phyloP scores from a whole-genome alignment of 768 basidiomycete genomes.

The Leccinum barrowsii region DNA sequence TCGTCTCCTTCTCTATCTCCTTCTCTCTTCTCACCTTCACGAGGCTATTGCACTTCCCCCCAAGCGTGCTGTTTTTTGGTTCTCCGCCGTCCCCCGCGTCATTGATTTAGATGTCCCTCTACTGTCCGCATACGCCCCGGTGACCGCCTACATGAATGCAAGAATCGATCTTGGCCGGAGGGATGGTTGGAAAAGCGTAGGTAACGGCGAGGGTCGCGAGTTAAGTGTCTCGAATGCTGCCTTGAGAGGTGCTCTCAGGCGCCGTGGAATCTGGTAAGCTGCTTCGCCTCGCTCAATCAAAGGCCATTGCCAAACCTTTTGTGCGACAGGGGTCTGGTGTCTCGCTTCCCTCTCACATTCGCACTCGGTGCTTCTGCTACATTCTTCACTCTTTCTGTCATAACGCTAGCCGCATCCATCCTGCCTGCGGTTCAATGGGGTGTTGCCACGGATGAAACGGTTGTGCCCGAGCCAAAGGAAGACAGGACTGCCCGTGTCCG shows the following conservation, averaged over 20 bases:
- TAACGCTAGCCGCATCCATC: constrained; percentile 48
- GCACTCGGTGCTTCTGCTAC: constrained; percentile 43
- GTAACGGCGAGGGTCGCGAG: constrained; percentile 69
- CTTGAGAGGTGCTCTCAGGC: constrained; percentile 58
- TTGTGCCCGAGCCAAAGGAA: constrained; percentile 14
- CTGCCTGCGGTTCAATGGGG: constrained; percentile 42
- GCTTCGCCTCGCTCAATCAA: not conserved
- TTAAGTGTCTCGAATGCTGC: constrained; percentile 62
- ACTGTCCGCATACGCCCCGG: constrained; percentile 49
- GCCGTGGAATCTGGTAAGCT: constrained; percentile 66
- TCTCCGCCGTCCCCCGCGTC: constrained; percentile 39
- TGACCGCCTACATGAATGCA: constrained; percentile 49
- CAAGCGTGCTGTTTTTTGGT: constrained; percentile 28
- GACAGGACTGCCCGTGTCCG: constrained; percentile 23
- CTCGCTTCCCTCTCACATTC: constrained; percentile 62
- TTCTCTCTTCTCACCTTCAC: constrained; percentile 9
- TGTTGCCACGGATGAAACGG: constrained; percentile 15
- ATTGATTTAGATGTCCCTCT: constrained; percentile 54
- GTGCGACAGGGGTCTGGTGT: constrained; percentile 55
- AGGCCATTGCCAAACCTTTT: not conserved
- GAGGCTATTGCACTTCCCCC: constrained; percentile 59
- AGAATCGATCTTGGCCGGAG: constrained; percentile 67
- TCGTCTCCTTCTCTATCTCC: not conserved
- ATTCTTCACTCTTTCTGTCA: constrained; percentile 47
- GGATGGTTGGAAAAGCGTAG: constrained; percentile 70